Percentiles rank a stretch among this genome's conserved stretches.
These are phyloP conservation scores for Coffea humblotiana DNA, from an alignment of 305 asterid species.

Conservation along the genomic window DNA sequence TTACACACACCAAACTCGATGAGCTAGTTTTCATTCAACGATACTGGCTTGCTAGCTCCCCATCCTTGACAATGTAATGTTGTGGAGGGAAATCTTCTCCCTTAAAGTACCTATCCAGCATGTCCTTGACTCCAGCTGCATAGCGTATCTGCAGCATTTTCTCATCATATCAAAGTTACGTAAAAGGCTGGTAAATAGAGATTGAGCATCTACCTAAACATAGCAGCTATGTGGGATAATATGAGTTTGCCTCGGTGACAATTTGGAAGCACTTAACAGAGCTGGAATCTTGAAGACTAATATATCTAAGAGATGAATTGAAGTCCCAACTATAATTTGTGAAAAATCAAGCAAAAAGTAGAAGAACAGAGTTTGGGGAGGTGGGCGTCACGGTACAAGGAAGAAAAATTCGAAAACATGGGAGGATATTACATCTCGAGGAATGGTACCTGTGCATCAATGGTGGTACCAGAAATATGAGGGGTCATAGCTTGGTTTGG, in stretches of 20 bases:
- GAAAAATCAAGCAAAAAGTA: background rate
- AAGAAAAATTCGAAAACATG: background rate
- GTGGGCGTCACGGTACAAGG: background rate
- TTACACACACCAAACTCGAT: background rate
- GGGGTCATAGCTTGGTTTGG: slow-evolving; percentile 99
- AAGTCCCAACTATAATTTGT: background rate
- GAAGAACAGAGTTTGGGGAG: no score
- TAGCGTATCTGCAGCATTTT: slow-evolving; percentile 63
- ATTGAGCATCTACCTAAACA: no score
- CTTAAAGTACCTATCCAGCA: slow-evolving; percentile 90
- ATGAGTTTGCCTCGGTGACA: background rate
- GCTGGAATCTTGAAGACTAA: background rate
- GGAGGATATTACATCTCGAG: background rate
- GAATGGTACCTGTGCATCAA: slow-evolving; percentile 77
- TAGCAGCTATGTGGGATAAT: background rate
- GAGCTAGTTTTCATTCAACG: slow-evolving; percentile 32
- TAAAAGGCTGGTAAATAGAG: background rate
- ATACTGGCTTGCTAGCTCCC: slow-evolving; percentile 86
- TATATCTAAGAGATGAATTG: background rate
- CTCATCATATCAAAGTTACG: background rate
- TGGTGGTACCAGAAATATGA: slow-evolving; percentile 92
- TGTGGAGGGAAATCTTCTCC: slow-evolving; percentile 84
- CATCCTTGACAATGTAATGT: slow-evolving; percentile 94
- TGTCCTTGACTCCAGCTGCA: slow-evolving; percentile 90
- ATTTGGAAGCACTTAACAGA: background rate